Evolutionary conservation across 768 basidiomycete genomes (phyloP), one percentile per base, ranked within the genome.

Genomic region (Suillus plorans): DNA sequence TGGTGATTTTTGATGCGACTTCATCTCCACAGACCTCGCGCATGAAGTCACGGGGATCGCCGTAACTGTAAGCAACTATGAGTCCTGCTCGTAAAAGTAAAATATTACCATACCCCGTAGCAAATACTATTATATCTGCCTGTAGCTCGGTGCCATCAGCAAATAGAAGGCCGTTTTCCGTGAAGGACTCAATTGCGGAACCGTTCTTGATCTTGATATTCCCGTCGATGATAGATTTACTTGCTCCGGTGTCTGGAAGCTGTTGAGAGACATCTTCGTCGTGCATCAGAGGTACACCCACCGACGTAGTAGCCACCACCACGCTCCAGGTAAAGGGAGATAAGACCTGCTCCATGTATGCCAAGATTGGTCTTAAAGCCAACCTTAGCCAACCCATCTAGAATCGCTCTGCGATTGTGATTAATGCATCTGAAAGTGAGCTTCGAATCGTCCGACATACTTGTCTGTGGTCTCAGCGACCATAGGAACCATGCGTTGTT

Each of bases 181-280:
- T 79, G 66, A 77, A 79, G 2, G 65, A 58, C 44, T 71, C 66
- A 58, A 78, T 74, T 2, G 66, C 55, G 8, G 75, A 70, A 25
- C 82, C 84, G 68, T 73, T 79, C 76, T 83, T 85, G 72, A 86
- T 67, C 67, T 83, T 83, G 75, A 86, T 84, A 56, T 79, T 76
- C 18, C 85, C 82, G 31, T 81, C 71, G 28, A 77, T 77, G 66
- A 85, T 80, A 60, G 80, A 73, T 61, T 79, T 75, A 60, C 80
- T 79, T 0, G 80, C 80, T 10, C 82, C 83, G 9, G 69, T 68
- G 16, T 77, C 78, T 78, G 49, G 55, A 18, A 7, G 56, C 41
- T 36, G 20, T 41, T 58, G 36, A 47, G 55, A 63, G 57, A 37
- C 31, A 45, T 18, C n/a, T 28, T 62, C 8, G 16, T 47, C 0